Evolutionary conservation across 768 basidiomycete genomes (phyloP), one percentile per base, ranked within the genome.

Genomic region (Aureoboletus auriporus): DNA sequence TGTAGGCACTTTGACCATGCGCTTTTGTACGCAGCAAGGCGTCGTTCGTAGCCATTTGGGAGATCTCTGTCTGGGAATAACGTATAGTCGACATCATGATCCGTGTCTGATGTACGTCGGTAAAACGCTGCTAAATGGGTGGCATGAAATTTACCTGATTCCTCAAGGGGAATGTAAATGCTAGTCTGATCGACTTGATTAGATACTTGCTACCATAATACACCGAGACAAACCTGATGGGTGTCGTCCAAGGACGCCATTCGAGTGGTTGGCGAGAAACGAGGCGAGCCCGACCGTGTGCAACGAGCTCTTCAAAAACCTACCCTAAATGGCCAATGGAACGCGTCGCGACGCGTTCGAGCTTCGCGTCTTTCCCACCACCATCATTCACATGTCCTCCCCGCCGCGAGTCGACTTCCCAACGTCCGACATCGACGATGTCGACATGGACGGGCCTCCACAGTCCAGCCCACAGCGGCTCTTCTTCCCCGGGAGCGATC

Each of bases 361-460:
- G 20, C 20, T 4, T 23, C 51, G 46, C 43, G 36, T 52, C 54
- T 55, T 61, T 50, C 54, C 30, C 44, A 26, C 11, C 20, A 20
- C 35, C 17, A 5, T 27, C 28, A 27, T 27, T 12, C 28, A 23
- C 26, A 84, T 85, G 83, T 84, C 83, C 8, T 84, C 82, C 36
- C 82, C 82, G 23, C 82, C 82, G 16, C 71, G 75, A 30, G 64
- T 84, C 34, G 80, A 84, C 55, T 84, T 84, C 59, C 83, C 82
- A 4, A 73, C 80, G 1, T 84, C 82, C 6, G 83, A 71, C 40
- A 56, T 68, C 53, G 69, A 84, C 44, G 78, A 80, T 62, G 69
- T 77, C 28, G 69, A 79, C n/a, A 81, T 82, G 79, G 72, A 67
- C 27, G 72, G 64, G 29, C 68, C 55, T 12, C 50, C 53, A 6